A percentile compares a stretch with the other conserved stretches of the same genome.
phyloP scores from a whole-genome alignment of 2,329 filamentous ascomycete species.

The Diplodia scrobiculata region DNA sequence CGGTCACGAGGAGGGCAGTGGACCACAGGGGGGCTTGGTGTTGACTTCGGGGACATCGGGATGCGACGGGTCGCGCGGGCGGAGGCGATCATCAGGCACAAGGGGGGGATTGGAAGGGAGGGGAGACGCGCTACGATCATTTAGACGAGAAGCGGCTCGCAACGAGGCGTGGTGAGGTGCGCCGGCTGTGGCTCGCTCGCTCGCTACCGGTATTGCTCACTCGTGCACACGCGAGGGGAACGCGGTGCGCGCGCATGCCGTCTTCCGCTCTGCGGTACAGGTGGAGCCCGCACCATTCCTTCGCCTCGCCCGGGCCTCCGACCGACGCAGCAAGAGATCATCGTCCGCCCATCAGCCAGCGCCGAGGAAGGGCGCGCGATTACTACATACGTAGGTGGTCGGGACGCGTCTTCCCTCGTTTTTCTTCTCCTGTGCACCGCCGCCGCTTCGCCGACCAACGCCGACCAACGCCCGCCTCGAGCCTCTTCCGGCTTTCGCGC shows the following conservation, averaged over 20 bases:
- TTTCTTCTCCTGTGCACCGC: not conserved
- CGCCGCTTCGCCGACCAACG: not conserved
- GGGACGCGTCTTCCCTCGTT: not conserved
- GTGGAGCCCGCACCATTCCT: constrained; percentile 9
- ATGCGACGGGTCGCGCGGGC: not conserved
- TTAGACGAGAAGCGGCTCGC: not conserved
- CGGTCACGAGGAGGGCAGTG: not conserved
- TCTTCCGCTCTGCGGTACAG: not conserved
- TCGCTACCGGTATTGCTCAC: not conserved
- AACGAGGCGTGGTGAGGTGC: not conserved
- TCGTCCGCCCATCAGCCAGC: not conserved
- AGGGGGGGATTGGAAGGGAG: not conserved
- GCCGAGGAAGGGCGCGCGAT: not conserved
- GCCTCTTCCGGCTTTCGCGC: not conserved
- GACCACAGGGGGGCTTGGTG: constrained; percentile 9
- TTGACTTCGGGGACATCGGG: constrained; percentile 1
- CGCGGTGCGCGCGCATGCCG: not conserved
- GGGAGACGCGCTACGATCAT: constrained; percentile 5
- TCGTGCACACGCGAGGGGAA: not conserved
- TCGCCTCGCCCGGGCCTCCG: constrained; percentile 3
- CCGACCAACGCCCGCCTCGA: not conserved
- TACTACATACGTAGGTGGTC: not conserved
- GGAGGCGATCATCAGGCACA: constrained; percentile 24
- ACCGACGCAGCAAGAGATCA: not conserved
- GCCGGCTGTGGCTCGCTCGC: constrained; percentile 1